Evolutionary conservation across 768 basidiomycete species (phyloP).

Genomic region (Botryobasidium botryosum): DNA sequence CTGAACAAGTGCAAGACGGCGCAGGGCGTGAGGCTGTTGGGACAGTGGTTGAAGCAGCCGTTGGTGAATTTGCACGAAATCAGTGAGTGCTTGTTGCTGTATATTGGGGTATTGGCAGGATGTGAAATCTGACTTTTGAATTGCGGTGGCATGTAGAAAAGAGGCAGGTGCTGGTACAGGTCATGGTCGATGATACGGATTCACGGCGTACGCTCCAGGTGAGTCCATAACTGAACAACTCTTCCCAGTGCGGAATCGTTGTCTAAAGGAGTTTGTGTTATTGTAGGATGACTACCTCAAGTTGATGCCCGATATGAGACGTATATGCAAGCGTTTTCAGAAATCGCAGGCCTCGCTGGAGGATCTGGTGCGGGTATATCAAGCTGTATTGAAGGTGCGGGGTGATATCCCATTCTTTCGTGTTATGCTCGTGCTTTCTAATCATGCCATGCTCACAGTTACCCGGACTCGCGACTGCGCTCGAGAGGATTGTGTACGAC

Average conservation of each 20-base stretch:
- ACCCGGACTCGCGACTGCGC: slow-evolving; percentile 49
- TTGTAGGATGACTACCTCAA: slow-evolving; percentile 71
- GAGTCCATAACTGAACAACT: slow-evolving; percentile 8
- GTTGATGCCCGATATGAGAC: slow-evolving; percentile 83
- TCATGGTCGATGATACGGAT: slow-evolving; percentile 64
- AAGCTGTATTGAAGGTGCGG: slow-evolving; percentile 68
- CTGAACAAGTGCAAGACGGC: slow-evolving; percentile 94
- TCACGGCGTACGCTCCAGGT: slow-evolving; percentile 62
- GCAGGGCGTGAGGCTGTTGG: slow-evolving; percentile 76
- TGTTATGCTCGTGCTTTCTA: neutral
- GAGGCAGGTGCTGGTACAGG: slow-evolving; percentile 75
- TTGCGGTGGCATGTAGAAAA: slow-evolving; percentile 33
- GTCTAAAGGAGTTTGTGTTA: neutral
- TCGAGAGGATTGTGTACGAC: slow-evolving; percentile 32
- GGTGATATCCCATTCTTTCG: neutral
- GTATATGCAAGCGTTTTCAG: slow-evolving; percentile 83
- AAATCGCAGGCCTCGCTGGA: slow-evolving; percentile 70
- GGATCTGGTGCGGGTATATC: slow-evolving; percentile 91
- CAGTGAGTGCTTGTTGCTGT: slow-evolving; percentile 30
- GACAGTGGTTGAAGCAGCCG: slow-evolving; percentile 91
- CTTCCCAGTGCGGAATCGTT: neutral
- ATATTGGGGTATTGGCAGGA: neutral
- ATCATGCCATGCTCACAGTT: slow-evolving; percentile 37
- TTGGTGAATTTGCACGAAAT: slow-evolving; percentile 89
- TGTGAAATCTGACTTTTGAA: neutral